Percentiles rank a stretch among this genome's conserved stretches.
These are phyloP conservation scores for Aspergillus indologenus DNA, from an alignment of 495 filamentous ascomycete species.

Conservation along the genomic window DNA sequence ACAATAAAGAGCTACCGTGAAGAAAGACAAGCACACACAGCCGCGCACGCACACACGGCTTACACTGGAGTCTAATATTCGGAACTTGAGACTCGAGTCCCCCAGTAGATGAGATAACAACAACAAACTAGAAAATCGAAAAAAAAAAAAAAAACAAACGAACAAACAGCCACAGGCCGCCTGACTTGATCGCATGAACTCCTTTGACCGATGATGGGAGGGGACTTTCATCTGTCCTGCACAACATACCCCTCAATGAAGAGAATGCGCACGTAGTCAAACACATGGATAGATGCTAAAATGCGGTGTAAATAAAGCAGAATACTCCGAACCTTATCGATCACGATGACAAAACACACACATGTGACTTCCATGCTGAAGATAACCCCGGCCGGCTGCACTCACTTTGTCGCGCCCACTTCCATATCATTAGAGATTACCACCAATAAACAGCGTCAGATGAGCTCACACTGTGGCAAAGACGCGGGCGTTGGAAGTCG, in stretches of 20 bases:
- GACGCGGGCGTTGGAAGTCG: constrained; percentile 9
- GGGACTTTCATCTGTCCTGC: constrained; percentile 11
- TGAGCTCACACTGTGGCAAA: neutral
- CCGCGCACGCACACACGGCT: constrained; percentile 5
- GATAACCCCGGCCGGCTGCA: neutral
- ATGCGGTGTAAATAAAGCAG: constrained; percentile 17
- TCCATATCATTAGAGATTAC: constrained; percentile 19
- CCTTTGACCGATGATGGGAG: constrained; percentile 17
- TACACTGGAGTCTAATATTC: neutral
- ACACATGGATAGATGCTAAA: constrained; percentile 20
- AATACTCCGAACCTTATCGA: neutral
- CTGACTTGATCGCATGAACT: constrained; percentile 14
- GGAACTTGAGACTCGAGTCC: neutral
- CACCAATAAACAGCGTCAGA: constrained; percentile 7
- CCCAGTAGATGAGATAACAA: neutral
- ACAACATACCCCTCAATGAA: constrained; percentile 3
- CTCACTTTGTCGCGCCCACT: neutral
- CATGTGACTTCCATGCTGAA: neutral
- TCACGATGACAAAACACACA: neutral
- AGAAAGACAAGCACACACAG: constrained; percentile 6
- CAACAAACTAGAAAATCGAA: too few relatives aligned
- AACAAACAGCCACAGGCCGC: constrained; percentile 18
- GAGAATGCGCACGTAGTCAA: constrained; percentile 13
- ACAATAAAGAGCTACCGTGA: neutral
- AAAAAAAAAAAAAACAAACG: constrained; percentile 1